These are phyloP conservation scores for Galium porrigens DNA, from an alignment of 305 asterid genomes.

Conservation along the genomic window DNA sequence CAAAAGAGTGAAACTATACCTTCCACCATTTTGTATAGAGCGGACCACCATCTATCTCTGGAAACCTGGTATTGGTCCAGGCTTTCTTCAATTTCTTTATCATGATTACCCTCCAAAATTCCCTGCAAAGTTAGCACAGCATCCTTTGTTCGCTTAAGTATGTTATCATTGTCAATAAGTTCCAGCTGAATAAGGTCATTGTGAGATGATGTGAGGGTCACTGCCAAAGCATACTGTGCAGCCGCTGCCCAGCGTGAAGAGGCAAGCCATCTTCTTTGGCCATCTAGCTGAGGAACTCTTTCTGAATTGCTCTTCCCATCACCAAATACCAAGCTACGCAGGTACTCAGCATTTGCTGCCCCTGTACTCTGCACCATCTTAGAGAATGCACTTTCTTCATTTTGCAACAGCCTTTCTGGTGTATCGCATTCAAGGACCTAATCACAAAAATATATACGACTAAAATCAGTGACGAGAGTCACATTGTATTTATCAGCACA, in stretches of 20 bases:
- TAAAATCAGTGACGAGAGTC: not conserved
- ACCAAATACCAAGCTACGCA: conserved; percentile 51
- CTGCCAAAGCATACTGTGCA: conserved; percentile 70
- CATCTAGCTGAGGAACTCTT: conserved; percentile 40
- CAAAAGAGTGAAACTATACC: conserved; percentile 27
- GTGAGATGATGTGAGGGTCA: conserved; percentile 73
- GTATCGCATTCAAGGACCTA: conserved; percentile 74
- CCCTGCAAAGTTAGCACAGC: conserved; percentile 81
- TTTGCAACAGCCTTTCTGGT: conserved; percentile 54
- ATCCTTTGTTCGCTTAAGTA: conserved; percentile 66
- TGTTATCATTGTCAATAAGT: conserved; percentile 38
- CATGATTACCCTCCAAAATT: conserved; percentile 82
- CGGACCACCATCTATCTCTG: conserved; percentile 75
- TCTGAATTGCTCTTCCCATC: conserved; percentile 26
- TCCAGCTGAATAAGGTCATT: conserved; percentile 67
- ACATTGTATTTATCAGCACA: not conserved
- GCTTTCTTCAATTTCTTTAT: conserved; percentile 52
- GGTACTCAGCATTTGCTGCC: conserved; percentile 70
- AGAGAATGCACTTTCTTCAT: conserved; percentile 64
- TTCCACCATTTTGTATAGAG: conserved; percentile 71
- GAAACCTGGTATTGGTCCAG: conserved; percentile 59
- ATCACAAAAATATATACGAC: not conserved
- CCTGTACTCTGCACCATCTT: conserved; percentile 97
- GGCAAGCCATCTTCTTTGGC: conserved; percentile 76
- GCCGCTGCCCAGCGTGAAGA: conserved; percentile 94